Conservation (phyloP, 352 stramenopile genomes). For the Elongisporangium undulatum region DNA sequence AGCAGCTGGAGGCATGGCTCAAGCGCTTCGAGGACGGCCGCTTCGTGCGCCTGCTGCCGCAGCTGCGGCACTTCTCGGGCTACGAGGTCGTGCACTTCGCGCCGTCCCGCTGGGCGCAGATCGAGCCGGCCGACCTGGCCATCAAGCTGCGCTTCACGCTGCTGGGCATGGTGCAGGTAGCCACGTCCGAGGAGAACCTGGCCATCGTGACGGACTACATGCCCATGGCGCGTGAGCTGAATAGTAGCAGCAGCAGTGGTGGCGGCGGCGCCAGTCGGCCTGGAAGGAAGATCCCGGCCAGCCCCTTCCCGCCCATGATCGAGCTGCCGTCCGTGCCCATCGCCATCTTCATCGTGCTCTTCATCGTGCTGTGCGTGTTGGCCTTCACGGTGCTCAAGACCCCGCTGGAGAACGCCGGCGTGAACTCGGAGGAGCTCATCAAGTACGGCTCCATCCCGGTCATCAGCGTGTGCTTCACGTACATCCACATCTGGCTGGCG, state of each 20-base stretch:
- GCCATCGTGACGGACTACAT: slow-evolving; percentile 82
- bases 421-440: slow-evolving; percentile 59
- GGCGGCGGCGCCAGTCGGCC: slow-evolving; percentile 11
- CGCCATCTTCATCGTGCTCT: slow-evolving; percentile 35
- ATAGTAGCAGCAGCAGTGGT: slow-evolving; percentile 1
- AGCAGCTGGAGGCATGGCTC: slow-evolving; percentile 78
- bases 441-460: slow-evolving; percentile 83
- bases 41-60: slow-evolving; percentile 43
- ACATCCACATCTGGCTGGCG: slow-evolving; percentile 94
- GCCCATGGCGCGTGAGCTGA: slow-evolving; percentile 23
- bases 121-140: slow-evolving; percentile 59
- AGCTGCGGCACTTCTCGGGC: slow-evolving; percentile 59
- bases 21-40: slow-evolving; percentile 68
- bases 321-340: slow-evolving; percentile 66
- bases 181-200: slow-evolving; percentile 47
- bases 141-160: slow-evolving; percentile 83
- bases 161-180: slow-evolving; percentile 82
- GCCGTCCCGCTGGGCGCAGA: slow-evolving; percentile 44
- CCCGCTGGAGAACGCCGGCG: slow-evolving; percentile 41
- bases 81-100: slow-evolving; percentile 67
- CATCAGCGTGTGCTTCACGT: slow-evolving; percentile 90
- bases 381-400: slow-evolving; percentile 77
- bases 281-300: slow-evolving; percentile 33
- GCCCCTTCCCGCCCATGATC: slow-evolving; percentile 78
- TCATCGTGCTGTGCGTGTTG: slow-evolving; percentile 49